A percentile compares a stretch with the other conserved stretches of the same genome.
Evolutionary conservation across 371 early-diverging fungal genomes (phyloP).

Genomic region (Rhizopus delemar): DNA sequence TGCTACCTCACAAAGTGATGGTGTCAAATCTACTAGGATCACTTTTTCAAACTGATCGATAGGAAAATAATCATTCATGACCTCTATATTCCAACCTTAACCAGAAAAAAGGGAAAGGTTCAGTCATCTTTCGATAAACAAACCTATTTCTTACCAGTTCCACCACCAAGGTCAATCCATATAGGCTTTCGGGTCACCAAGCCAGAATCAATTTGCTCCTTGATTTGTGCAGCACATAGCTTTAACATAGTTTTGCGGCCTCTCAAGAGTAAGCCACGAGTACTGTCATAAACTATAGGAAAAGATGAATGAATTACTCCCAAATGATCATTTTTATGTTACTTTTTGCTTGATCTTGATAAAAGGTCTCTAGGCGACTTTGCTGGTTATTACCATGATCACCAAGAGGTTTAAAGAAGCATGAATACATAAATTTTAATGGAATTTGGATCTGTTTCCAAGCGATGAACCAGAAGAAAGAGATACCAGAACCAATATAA

Average conservation of each 20-base stretch:
- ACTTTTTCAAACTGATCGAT: conserved; percentile 76
- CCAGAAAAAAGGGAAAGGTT: neutral
- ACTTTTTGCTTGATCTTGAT: conserved; percentile 75
- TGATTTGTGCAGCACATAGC: conserved; percentile 77
- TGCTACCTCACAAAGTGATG: conserved; percentile 81
- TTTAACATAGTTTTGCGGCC: conserved; percentile 82
- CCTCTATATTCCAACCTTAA: conserved; percentile 80
- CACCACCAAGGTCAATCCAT: conserved; percentile 87
- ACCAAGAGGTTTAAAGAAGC: conserved; percentile 78
- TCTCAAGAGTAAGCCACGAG: conserved; percentile 66
- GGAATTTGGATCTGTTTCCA: conserved; percentile 50
- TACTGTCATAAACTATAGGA: conserved; percentile 60
- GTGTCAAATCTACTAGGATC: conserved; percentile 84
- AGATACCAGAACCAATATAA: conserved; percentile 7
- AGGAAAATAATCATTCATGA: conserved; percentile 75
- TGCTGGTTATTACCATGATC: conserved; percentile 60
- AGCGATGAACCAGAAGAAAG: conserved; percentile 12
- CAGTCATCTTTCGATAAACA: neutral
- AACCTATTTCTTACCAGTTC: conserved; percentile 69
- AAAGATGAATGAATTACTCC: neutral
- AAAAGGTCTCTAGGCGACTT: conserved; percentile 71
- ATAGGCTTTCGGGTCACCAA: conserved; percentile 42
- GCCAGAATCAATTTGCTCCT: conserved; percentile 43
- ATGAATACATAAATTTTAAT: conserved; percentile 65
- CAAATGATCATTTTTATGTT: conserved; percentile 13